Conservation (phyloP, 345 rosid genomes). For the Conringia planisiliqua region DNA sequence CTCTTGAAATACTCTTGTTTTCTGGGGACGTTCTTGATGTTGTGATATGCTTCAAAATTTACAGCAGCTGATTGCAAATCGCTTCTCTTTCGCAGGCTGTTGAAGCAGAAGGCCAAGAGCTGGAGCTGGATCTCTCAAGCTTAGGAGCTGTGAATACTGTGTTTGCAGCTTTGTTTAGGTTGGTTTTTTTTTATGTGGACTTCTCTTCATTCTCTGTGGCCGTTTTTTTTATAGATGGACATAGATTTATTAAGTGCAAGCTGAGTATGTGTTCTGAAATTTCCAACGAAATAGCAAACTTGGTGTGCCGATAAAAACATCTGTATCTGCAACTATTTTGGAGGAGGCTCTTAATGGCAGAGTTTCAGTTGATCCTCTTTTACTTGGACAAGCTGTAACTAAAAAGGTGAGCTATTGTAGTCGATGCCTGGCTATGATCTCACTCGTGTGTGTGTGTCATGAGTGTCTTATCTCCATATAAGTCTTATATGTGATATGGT, state of each 20-base stretch:
- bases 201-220: neutral
- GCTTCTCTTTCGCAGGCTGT: slow-evolving; percentile 59
- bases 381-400: slow-evolving; percentile 58
- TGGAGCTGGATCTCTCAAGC: slow-evolving; percentile 97
- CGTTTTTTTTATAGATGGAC: neutral
- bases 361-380: slow-evolving; percentile 62
- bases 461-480: slow-evolving; percentile 15
- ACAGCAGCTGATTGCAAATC: neutral
- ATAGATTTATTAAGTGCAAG: neutral
- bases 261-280: slow-evolving; percentile 6
- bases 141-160: slow-evolving; percentile 94
- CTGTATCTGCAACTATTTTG: slow-evolving; percentile 88
- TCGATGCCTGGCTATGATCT: slow-evolving; percentile 10
- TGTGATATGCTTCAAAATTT: neutral
- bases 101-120: slow-evolving; percentile 84
- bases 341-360: slow-evolving; percentile 94
- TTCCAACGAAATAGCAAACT: slow-evolving; percentile 62
- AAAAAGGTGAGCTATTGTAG: slow-evolving; percentile 55
- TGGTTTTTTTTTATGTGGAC: neutral
- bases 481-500: slow-evolving; percentile 17
- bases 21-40: neutral
- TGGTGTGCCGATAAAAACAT: slow-evolving; percentile 98
- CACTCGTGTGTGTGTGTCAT: neutral
- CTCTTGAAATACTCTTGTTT: neutral
- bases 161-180: slow-evolving; percentile 99